Base-by-base conservation (phyloP, 768 basidiomycete species). In the Mycena epipterygia region DNA sequence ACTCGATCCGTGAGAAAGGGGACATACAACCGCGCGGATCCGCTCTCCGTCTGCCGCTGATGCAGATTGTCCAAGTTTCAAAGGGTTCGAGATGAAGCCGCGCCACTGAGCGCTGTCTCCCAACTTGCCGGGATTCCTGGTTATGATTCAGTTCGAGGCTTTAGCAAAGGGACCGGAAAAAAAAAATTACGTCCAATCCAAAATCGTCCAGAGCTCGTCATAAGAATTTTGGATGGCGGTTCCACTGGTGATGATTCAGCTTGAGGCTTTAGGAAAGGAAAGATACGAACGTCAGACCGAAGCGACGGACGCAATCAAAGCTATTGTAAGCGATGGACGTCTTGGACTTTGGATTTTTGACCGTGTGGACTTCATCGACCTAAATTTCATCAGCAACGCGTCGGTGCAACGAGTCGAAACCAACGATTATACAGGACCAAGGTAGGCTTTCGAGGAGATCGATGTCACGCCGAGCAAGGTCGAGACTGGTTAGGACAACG, bases 171-270 rank as follows among this genome's bases (percentile, higher is more conserved):
- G n/a, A n/a, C n/a, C n/a, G n/a, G n/a, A n/a, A n/a, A n/a, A n/a
- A n/a, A n/a, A n/a, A n/a, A n/a, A n/a, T n/a, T n/a, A n/a, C n/a
- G 93, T 92, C 93, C 95, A 98, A 76, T 97, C 90, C 35, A 98
- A 81, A 37, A 99, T 90, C 1, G 95, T 94, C 93, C 95, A 97
- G 74, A 98, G 84, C 78, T 99, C 97, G 48, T 89, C 87, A 76
- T 97, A 96, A 0, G 90, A 89, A 74, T 98, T 99, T 76, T 99
- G 97, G 39, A 87, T 85, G 32, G 88, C 84, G 19, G 93, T 91
- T 23, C 94, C 96, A n/a, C n/a, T n/a, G n/a, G n/a, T n/a, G n/a
- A n/a, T n/a, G n/a, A n/a, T n/a, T n/a, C n/a, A n/a, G n/a, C n/a
- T n/a, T n/a, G n/a, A n/a, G n/a, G n/a, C n/a, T n/a, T n/a, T n/a